Percentiles rank a stretch among this genome's conserved stretches.
phyloP scores from a whole-genome alignment of 768 basidiomycete genomes.

The Leucocoprinus leucothites region DNA sequence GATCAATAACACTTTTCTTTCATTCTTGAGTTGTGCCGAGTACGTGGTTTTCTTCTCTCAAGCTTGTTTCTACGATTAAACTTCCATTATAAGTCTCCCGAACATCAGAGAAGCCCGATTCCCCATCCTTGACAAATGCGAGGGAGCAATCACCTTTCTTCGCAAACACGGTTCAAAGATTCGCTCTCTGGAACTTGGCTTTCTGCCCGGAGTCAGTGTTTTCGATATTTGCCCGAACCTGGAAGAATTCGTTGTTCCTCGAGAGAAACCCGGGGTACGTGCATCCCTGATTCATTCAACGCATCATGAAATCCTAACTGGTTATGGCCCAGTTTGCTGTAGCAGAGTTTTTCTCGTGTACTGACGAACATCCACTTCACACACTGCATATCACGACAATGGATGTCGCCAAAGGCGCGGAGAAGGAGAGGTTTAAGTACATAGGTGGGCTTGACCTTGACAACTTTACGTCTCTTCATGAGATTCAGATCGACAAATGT shows the following conservation, averaged over 20 bases:
- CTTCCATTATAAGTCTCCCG: background rate
- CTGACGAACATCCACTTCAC: constrained; percentile 3
- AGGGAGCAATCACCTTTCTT: constrained; percentile 1
- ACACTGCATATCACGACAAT: background rate
- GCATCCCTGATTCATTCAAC: background rate
- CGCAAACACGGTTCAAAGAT: constrained; percentile 5
- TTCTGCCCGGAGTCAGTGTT: constrained; percentile 7
- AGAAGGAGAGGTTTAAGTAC: constrained; percentile 9
- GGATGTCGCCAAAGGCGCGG: background rate
- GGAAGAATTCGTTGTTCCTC: background rate
- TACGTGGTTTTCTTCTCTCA: background rate
- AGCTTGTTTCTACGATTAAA: background rate
- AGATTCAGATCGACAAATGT: background rate
- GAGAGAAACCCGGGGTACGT: constrained; percentile 7
- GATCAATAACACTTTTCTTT: constrained; percentile 7
- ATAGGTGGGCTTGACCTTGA: constrained; percentile 4
- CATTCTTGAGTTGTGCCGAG: constrained; percentile 2
- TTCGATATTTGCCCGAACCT: constrained; percentile 6
- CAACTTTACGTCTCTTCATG: constrained; percentile 6
- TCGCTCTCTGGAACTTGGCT: background rate
- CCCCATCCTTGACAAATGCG: background rate
- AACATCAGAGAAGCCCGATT: background rate
- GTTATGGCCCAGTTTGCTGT: background rate
- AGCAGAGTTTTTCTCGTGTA: constrained; percentile 9
- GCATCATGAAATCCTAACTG: background rate